A percentile compares a stretch with the other conserved stretches of the same genome.
Conservation (phyloP, 2,329 filamentous ascomycete species). For the Magnaporthiopsis poae region DNA sequence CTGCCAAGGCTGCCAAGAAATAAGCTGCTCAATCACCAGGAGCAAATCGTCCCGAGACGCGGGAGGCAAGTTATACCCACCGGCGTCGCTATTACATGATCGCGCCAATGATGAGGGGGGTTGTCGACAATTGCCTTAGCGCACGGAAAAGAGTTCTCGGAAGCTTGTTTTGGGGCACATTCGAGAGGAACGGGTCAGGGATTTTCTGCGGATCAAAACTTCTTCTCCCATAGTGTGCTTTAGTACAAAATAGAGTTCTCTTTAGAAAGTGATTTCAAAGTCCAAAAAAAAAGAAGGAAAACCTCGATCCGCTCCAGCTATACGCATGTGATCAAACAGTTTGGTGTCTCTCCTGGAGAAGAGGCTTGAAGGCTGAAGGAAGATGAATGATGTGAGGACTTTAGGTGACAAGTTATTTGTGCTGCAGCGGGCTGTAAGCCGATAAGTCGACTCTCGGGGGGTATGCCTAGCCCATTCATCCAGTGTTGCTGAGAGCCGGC, state of each 20-base stretch:
- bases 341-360: too few relatives aligned
- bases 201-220: conserved; percentile 24
- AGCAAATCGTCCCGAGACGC: conserved; percentile 13
- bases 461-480: too few relatives aligned
- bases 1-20: conserved; percentile 67
- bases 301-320: background rate
- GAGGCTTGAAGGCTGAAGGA: too few relatives aligned
- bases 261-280: conserved; percentile 20
- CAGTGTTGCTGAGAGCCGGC: too few relatives aligned
- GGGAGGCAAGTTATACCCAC: conserved; percentile 12
- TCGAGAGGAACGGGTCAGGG: conserved; percentile 21
- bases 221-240: conserved; percentile 21
- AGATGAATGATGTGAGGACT: too few relatives aligned
- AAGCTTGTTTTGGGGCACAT: conserved; percentile 22
- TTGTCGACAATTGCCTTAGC: conserved; percentile 12
- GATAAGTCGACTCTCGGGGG: too few relatives aligned
- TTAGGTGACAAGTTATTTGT: too few relatives aligned
- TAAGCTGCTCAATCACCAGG: conserved; percentile 34
- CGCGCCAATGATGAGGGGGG: conserved; percentile 17
- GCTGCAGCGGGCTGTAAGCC: too few relatives aligned
- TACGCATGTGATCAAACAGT: background rate
- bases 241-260: conserved; percentile 25
- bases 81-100: conserved; percentile 10
- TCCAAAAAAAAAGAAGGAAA: background rate
- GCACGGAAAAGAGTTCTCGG: conserved; percentile 17